These are phyloP conservation scores for Fusarium udum DNA, from an alignment of 2,329 filamentous ascomycete species.

Conservation along the genomic window DNA sequence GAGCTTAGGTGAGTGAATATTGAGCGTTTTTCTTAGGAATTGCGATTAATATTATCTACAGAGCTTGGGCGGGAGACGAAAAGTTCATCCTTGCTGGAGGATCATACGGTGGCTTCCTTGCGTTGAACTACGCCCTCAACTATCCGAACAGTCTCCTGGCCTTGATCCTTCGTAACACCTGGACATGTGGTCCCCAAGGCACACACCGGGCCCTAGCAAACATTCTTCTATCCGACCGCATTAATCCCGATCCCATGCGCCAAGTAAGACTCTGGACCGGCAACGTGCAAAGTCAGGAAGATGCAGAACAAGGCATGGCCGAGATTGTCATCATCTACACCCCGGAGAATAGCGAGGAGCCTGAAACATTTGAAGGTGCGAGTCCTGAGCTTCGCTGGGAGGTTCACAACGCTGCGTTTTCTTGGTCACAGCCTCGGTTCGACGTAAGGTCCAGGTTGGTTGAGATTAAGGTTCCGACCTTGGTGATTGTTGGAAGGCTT, in stretches of 20 bases:
- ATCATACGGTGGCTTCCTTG: constrained; percentile 10
- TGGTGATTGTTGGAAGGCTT: not conserved
- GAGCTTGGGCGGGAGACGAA: constrained; percentile 1
- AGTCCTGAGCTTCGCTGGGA: not conserved
- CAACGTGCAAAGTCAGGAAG: not conserved
- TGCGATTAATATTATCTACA: fast-evolving
- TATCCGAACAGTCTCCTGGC: not conserved
- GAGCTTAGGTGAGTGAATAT: not conserved
- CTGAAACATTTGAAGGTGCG: not conserved
- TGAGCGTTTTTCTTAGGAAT: fast-evolving
- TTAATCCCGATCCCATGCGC: not conserved
- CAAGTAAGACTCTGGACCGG: constrained; percentile 15
- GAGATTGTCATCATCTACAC: constrained; percentile 10
- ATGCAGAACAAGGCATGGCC: not conserved
- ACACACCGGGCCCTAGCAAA: constrained; percentile 3
- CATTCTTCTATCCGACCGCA: not conserved
- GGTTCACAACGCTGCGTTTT: constrained; percentile 15
- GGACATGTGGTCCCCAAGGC: not conserved
- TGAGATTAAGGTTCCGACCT: not conserved
- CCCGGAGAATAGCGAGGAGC: not conserved
- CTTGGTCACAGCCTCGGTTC: constrained; percentile 3
- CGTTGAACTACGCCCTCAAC: not conserved
- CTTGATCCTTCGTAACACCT: not conserved
- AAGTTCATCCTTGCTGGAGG: constrained; percentile 11
- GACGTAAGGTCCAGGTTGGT: not conserved